A percentile compares a stretch with the other conserved stretches of the same genome.
These are phyloP conservation scores for Pulicaria dysenterica DNA, from an alignment of 129 eudicot species.

Conservation along the genomic window DNA sequence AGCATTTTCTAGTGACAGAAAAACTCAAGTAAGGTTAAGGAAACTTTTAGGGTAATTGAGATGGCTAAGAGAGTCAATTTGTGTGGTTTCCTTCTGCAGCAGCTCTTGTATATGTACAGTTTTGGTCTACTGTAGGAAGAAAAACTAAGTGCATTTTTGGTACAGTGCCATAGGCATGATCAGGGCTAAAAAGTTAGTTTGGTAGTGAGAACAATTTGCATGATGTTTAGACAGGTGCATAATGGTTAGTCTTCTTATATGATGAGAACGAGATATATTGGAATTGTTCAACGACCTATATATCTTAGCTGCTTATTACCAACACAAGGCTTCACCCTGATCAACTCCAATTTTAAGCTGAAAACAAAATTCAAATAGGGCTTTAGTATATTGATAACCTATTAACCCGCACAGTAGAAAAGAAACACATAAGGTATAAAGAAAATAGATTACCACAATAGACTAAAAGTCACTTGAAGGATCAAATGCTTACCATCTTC, in stretches of 20 bases:
- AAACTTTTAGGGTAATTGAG: neutral
- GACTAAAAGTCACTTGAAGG: no score
- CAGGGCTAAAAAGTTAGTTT: constrained; percentile 21
- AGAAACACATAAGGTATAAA: neutral
- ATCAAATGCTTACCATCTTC: neutral
- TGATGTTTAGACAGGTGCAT: constrained; percentile 33
- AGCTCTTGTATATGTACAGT: constrained; percentile 21
- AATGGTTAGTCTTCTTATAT: neutral
- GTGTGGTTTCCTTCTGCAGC: constrained; percentile 12
- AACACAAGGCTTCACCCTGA: neutral
- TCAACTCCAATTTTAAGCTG: neutral
- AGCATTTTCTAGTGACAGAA: neutral
- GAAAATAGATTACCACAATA: no score
- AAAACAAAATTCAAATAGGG: no score
- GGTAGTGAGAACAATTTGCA: constrained; percentile 47
- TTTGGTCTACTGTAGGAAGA: constrained; percentile 22
- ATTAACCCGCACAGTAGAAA: neutral
- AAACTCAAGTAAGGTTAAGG: neutral
- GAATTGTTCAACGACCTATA: constrained; percentile 29
- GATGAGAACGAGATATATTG: neutral
- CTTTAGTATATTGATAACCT: no score
- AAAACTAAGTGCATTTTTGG: constrained; percentile 25
- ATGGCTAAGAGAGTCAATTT: neutral
- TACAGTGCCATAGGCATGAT: constrained; percentile 34
- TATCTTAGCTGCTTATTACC: constrained; percentile 2